Conservation (phyloP, 352 stramenopile genomes). For the Globisporangium emineosum region DNA sequence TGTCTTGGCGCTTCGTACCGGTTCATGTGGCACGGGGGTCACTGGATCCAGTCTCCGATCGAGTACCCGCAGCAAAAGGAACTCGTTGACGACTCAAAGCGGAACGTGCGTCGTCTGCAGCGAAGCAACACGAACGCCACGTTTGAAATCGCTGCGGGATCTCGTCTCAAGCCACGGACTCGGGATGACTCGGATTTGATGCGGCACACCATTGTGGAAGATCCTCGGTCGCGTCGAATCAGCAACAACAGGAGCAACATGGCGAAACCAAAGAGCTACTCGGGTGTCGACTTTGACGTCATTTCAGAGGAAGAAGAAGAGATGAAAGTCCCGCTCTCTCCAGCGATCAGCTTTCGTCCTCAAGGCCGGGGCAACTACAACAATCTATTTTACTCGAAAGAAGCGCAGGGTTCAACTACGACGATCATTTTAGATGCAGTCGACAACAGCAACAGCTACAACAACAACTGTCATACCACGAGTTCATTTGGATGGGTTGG, state of each 20-base stretch:
- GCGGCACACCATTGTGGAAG: slow-evolving; percentile 15
- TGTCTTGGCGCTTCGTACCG: slow-evolving; percentile 49
- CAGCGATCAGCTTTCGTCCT: not conserved
- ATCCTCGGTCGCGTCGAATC: slow-evolving; percentile 4
- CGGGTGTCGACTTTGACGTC: slow-evolving; percentile 7
- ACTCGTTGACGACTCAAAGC: not conserved
- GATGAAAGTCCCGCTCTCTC: slow-evolving; percentile 7
- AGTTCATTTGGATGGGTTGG: not conserved
- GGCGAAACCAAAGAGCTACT: slow-evolving; percentile 10
- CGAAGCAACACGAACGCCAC: slow-evolving; percentile 18
- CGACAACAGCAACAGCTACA: not conserved
- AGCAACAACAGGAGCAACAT: not conserved
- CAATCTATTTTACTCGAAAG: not conserved
- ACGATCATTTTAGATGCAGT: not conserved
- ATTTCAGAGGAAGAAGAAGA: not conserved
- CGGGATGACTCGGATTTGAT: slow-evolving; percentile 43
- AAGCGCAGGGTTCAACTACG: not conserved
- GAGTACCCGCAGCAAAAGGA: slow-evolving; percentile 31
- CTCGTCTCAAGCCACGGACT: slow-evolving; percentile 23
- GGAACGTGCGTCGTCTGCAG: slow-evolving; percentile 7
- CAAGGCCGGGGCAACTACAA: not conserved
- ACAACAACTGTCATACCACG: not conserved
- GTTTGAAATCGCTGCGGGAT: slow-evolving; percentile 9
- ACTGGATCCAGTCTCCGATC: slow-evolving; percentile 55
- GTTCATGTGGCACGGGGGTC: slow-evolving; percentile 50